phyloP scores from a whole-genome alignment of 2,329 filamentous ascomycete genomes.

The Ophiocordyceps camponoti-rufipedis region DNA sequence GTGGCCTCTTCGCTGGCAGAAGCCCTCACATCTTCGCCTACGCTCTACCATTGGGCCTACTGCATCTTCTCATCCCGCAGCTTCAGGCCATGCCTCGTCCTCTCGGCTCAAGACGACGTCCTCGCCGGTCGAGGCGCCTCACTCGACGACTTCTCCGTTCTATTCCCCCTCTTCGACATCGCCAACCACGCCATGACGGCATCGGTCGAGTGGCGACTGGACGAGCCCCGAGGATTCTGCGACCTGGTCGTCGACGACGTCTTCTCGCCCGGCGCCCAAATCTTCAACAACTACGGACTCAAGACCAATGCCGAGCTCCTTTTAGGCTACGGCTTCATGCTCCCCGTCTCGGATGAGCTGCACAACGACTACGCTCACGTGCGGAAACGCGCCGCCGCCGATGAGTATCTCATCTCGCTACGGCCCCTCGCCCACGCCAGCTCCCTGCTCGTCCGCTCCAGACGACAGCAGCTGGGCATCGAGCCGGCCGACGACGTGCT shows the following conservation, averaged over 20 bases:
- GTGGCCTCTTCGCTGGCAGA: not conserved
- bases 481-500: slow-evolving; percentile 9
- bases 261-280: slow-evolving; percentile 32
- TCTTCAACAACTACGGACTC: slow-evolving; percentile 55
- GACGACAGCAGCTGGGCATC: slow-evolving; percentile 14
- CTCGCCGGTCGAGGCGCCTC: slow-evolving; percentile 12
- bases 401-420: slow-evolving; percentile 34
- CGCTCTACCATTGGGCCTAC: slow-evolving; percentile 45
- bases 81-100: slow-evolving; percentile 41
- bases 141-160: slow-evolving; percentile 44
- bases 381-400: slow-evolving; percentile 20
- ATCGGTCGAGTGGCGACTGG: slow-evolving; percentile 38
- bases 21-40: slow-evolving; percentile 16
- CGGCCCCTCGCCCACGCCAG: slow-evolving; percentile 27
- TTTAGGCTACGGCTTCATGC: slow-evolving; percentile 43
- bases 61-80: slow-evolving; percentile 47
- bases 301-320: slow-evolving; percentile 59
- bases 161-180: slow-evolving; percentile 54
- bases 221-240: slow-evolving; percentile 19
- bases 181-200: slow-evolving; percentile 51
- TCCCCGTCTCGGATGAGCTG: slow-evolving; percentile 25
- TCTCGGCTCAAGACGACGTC: slow-evolving; percentile 16
- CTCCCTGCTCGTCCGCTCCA: slow-evolving; percentile 26
- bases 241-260: slow-evolving; percentile 21
- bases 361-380: slow-evolving; percentile 45